Evolutionary conservation across 805 yeast genomes (phyloP).

Genomic region (Candida pseudofarinosa): DNA sequence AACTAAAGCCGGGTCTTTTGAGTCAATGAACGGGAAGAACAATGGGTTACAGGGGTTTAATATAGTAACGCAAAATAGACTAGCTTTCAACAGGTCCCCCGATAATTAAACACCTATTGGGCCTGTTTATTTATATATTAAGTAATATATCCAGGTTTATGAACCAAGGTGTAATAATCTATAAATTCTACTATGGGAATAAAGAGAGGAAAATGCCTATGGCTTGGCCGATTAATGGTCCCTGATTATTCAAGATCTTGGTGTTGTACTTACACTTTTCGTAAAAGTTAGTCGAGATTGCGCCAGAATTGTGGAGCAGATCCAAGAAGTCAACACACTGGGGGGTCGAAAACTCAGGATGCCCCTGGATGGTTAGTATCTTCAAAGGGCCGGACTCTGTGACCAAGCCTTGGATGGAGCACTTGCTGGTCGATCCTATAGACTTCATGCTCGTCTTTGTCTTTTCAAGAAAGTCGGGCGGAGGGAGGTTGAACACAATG

Average conservation of each 20-base stretch:
- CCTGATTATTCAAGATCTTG: conserved; percentile 35
- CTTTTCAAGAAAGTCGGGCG: conserved; percentile 26
- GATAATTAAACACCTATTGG: not conserved
- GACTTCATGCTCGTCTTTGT: conserved; percentile 24
- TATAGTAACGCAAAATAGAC: conserved; percentile 31
- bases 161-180: not conserved
- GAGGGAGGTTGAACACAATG: conserved; percentile 35
- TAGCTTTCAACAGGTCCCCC: conserved; percentile 15
- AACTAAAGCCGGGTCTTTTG: conserved; percentile 3
- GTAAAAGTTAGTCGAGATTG: conserved; percentile 21
- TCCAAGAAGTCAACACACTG: conserved; percentile 23
- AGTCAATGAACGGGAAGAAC: conserved; percentile 13
- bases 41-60: conserved; percentile 39
- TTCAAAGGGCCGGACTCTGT: conserved; percentile 39
- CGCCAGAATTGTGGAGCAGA: conserved; percentile 11
- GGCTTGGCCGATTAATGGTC: conserved; percentile 32
- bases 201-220: conserved; percentile 25
- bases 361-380: conserved; percentile 78
- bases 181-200: not conserved
- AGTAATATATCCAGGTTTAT: not conserved
- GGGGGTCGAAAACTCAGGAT: conserved; percentile 68
- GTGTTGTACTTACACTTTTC: conserved; percentile 26
- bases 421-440: conserved; percentile 52
- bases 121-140: not conserved
- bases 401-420: conserved; percentile 65